Evolutionary conservation across 345 rosid genomes (phyloP), one percentile per base, ranked within the genome.

Genomic region (Eutrema japonicum): DNA sequence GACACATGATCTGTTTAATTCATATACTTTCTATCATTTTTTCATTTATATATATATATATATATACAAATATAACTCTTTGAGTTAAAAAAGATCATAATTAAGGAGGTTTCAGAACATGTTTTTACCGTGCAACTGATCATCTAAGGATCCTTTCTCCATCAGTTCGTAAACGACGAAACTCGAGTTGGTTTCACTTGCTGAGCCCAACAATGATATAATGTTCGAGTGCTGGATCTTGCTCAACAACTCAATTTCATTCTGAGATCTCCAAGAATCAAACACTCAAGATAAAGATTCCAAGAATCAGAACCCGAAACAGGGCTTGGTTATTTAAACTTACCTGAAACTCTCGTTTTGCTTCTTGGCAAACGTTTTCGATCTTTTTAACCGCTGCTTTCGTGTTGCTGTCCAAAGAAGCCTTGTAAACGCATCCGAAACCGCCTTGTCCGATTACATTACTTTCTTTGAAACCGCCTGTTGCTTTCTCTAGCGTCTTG

Each of bases 381-480:
- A 87, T 78, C 77, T 89, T 95, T 82, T 95, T 95, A 42, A 95
- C 86, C 8, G 99, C 97, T 51, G 82, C 87, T 43, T 52, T 68
- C 14, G 54, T 47, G 73, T 74, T 78, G 70, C 80, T 85, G 1
- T 87, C 92, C 53, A 91, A 63, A 11, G 40, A 73, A 61, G 96
- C 94, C 80, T 85, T 86, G 78, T 88, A 95, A 74, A 95, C 99
- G 53, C 82, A 77, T 69, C 97, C 99, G 54, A 95, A 95, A 61
- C 92, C 97, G 10, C 99, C 99, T 74, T 77, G 79, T 46, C 99
- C 99, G 32, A 73, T 65, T 81, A 89, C 65, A 68, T 83, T 89
- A 49, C 79, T 81, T 35, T 86, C 92, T 52, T 77, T 86, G 68
- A 95, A 95, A 75, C 83, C 82, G 42, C 80, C 60, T 4, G 96